Evolutionary conservation across 768 basidiomycete species (phyloP), one percentile per base, ranked within the genome.

Genomic region (Russula dissimulans): DNA sequence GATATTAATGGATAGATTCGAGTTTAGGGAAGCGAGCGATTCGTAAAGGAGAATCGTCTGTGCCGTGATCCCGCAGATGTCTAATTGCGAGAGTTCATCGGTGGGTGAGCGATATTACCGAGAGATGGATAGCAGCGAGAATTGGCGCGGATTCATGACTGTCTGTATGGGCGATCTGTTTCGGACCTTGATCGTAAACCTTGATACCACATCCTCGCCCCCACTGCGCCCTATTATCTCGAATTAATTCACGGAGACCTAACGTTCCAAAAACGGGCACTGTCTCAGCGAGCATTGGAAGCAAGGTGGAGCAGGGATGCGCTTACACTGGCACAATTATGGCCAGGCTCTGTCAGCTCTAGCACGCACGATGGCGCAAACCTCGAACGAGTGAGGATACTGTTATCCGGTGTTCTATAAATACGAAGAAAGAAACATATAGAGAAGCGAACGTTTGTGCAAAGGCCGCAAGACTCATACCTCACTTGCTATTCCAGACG

Each of bases 161-260:
- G 36, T 26, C 45, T 32, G 14, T 43, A 17, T 43, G 53, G 29
- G 12, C 46, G 29, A 47, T 32, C 29, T 29, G 17, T 34, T 61
- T 51, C 60, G 49, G 50, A 61, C 44, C 38, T 34, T 61, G 56
- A 61, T 57, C 36, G 54, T 46, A 39, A 56, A 57, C 60, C 32
- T 31, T 61, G 60, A 61, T 61, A 57, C 48, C 42, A 32, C 34
- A 38, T 53, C 12, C n/a, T 26, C 49, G 22, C 15, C 31, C 38
- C 44, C 36, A 38, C 48, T 9, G 5, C 34, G 5, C 39, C 26
- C 39, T 57, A 41, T 45, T 29, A 52, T 52, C 50, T 42, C 32
- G 38, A 34, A 61, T 29, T 47, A 38, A 47, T 42, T 52, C 55
- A 61, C 50, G 36, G 60, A 61, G 54, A 55, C 54, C 49, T 29